These are phyloP conservation scores for Hypomontagnella submonticulosa DNA, from an alignment of 495 filamentous ascomycete species.

Conservation along the genomic window DNA sequence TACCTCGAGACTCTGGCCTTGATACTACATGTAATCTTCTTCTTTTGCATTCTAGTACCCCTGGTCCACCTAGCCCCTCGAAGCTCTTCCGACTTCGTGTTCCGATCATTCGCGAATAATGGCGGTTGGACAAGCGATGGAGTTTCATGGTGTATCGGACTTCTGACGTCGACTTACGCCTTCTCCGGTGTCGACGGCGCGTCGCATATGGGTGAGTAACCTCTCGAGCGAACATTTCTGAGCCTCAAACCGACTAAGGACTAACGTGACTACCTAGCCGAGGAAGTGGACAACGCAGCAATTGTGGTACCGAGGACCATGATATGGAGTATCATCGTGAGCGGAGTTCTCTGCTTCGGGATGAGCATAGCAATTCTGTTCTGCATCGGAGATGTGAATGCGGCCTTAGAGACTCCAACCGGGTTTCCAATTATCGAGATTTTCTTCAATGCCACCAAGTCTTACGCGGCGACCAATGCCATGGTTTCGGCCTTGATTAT, in stretches of 20 bases:
- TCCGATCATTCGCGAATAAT: constrained; percentile 53
- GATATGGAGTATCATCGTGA: constrained; percentile 55
- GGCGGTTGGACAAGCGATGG: constrained; percentile 58
- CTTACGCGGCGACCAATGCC: constrained; percentile 55
- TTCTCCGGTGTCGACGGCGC: constrained; percentile 21
- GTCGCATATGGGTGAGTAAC: constrained; percentile 15
- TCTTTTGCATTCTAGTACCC: constrained; percentile 58
- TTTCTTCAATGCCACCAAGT: constrained; percentile 58
- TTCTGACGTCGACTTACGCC: constrained; percentile 37
- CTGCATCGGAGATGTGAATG: constrained; percentile 55
- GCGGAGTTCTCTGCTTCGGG: constrained; percentile 55
- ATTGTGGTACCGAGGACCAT: constrained; percentile 54
- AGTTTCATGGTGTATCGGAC: constrained; percentile 55
- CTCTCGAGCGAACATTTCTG: background rate
- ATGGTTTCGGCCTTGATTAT: constrained; percentile 59
- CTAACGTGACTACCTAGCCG: constrained; percentile 40
- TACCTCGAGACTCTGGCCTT: constrained; percentile 60
- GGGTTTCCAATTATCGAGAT: constrained; percentile 66
- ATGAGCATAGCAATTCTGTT: constrained; percentile 57
- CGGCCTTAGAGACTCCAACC: constrained; percentile 52
- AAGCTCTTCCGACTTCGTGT: constrained; percentile 59
- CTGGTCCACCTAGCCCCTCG: constrained; percentile 57
- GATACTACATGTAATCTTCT: constrained; percentile 61
- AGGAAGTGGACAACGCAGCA: constrained; percentile 60
- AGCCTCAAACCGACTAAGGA: background rate